phyloP scores from a whole-genome alignment of 208 protist genomes.

The Leishmania gerbilli region DNA sequence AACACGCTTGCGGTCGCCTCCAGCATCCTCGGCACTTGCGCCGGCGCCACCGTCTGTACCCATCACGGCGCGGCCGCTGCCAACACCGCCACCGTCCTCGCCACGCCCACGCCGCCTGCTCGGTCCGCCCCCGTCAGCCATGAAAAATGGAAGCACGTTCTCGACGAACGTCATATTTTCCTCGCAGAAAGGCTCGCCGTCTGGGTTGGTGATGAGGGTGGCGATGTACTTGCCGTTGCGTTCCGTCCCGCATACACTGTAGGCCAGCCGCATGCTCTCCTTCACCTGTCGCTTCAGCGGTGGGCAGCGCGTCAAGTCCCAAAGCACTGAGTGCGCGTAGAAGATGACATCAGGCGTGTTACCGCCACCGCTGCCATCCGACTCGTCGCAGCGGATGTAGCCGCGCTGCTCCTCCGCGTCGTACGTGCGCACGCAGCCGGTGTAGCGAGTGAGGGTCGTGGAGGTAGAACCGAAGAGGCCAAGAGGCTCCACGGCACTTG shows the following conservation, averaged over 20 bases:
- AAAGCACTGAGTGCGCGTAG: constrained; percentile 54
- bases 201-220: constrained; percentile 65
- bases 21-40: constrained; percentile 6
- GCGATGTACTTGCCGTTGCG: constrained; percentile 60
- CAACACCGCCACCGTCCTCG: constrained; percentile 16
- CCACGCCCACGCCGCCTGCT: constrained; percentile 26
- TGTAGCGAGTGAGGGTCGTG: constrained; percentile 43
- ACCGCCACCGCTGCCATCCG: constrained; percentile 12
- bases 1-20: constrained; percentile 32
- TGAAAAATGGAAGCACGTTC: constrained; percentile 28
- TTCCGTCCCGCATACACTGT: constrained; percentile 59
- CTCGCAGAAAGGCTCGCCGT: constrained; percentile 49
- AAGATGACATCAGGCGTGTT: constrained; percentile 55
- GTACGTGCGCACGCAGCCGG: constrained; percentile 64
- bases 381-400: constrained; percentile 65
- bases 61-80: constrained; percentile 11
- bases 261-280: constrained; percentile 58
- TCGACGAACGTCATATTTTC: constrained; percentile 55
- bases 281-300: constrained; percentile 43
- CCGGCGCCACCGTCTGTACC: constrained; percentile 21
- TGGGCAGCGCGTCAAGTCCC: constrained; percentile 42
- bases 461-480: not conserved
- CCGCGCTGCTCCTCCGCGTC: constrained; percentile 69
- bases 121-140: constrained; percentile 1
- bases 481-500: not conserved